Base-by-base conservation (phyloP, 140 eudicot species). In the Bidens hawaiensis region DNA sequence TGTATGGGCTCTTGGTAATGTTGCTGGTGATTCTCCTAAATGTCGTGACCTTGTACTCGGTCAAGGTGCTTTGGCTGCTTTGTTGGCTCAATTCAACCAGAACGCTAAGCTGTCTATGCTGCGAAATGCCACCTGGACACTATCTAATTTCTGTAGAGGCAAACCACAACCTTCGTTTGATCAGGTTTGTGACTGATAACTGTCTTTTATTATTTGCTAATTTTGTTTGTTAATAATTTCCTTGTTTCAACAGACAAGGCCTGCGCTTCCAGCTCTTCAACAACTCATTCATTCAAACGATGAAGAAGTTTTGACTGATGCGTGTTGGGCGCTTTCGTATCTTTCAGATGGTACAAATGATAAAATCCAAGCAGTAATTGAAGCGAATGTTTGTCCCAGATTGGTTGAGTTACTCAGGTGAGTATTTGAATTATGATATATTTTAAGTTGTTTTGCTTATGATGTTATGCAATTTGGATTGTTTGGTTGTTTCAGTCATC, bases 281-380 rank as follows among this genome's bases (percentile, higher is more conserved):
- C 88, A 77, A 18, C 93, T 87, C 49, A 75, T 87, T 38, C 88
- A 78, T 63, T 83, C 95, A 15, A 78, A 63, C 5, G 95, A 87
- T 70, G 95, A 86, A 55, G 95, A 86, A 83, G 91, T 83, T n/a
- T 47, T 86, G 78, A 86, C 95, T 0, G 95, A 86, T 83, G 95
- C 95, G 11, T 86, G 95, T 42, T 86, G 95, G 95, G 95, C 95
- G 4, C 91, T 87, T 6, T 87, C 95, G 22, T 87, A 87, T 56
- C 95, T 87, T 60, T 87, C 93, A 12, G 95, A 87, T 76, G 95
- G 95, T 61, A 81, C 95, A 9, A 83, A 87, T 78, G 95, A 87
- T 64, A 87, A 87, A 71, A 87, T 87, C 13, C 91, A 87, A 71
- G 93, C 95, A 63, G 95, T 87, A 4, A 87, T 87, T 22, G 95